These are phyloP conservation scores for Penicillium parvum DNA, from an alignment of 495 filamentous ascomycete species.

Conservation along the genomic window DNA sequence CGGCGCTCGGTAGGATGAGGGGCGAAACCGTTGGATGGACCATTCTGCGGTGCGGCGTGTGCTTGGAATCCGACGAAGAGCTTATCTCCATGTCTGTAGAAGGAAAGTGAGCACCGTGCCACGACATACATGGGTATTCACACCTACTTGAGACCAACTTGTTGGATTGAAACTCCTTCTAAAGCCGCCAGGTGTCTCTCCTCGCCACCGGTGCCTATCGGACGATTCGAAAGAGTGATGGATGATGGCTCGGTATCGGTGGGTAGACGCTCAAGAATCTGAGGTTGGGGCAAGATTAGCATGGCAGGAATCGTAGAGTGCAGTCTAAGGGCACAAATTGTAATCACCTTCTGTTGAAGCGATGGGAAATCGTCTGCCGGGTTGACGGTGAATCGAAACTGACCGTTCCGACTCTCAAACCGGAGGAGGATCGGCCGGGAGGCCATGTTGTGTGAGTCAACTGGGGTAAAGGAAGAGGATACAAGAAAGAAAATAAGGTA, in stretches of 20 bases:
- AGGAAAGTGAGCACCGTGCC: too few relatives aligned
- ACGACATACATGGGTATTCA: too few relatives aligned
- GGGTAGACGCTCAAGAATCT: constrained; percentile 63
- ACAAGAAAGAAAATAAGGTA: neutral
- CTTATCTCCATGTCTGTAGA: constrained; percentile 91
- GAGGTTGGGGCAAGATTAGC: constrained; percentile 3
- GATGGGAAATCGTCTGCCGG: constrained; percentile 44
- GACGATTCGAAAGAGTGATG: constrained; percentile 76
- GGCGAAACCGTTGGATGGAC: constrained; percentile 36
- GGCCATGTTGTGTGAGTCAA: constrained; percentile 27
- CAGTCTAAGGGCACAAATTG: neutral
- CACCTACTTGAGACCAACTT: constrained; percentile 66
- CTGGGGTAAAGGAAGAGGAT: neutral
- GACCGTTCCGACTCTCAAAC: constrained; percentile 54
- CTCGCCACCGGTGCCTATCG: constrained; percentile 68
- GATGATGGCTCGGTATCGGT: constrained; percentile 67
- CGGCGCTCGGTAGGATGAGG: constrained; percentile 43
- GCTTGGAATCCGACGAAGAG: constrained; percentile 78
- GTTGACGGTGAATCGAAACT: constrained; percentile 49
- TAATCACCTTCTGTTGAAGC: constrained; percentile 40
- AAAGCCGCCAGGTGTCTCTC: constrained; percentile 65
- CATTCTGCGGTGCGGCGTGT: constrained; percentile 46
- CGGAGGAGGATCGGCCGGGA: constrained; percentile 45
- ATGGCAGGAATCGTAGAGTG: neutral
- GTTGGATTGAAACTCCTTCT: constrained; percentile 58